phyloP scores from a whole-genome alignment of 768 basidiomycete genomes.

The Tricholoma flavovirens region DNA sequence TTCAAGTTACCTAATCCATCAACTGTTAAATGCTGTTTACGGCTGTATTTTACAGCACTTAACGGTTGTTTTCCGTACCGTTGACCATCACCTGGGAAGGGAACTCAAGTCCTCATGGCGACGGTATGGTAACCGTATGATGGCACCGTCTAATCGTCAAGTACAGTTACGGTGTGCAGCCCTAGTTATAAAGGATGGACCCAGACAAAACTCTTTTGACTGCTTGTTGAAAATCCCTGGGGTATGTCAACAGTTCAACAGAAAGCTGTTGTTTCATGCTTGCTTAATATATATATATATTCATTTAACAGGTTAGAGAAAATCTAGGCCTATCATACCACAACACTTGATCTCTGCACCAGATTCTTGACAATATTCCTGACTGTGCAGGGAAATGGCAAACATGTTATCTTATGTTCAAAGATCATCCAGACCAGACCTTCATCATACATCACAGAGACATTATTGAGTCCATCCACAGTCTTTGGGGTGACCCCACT shows the following conservation, averaged over 20 bases:
- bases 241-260: no score
- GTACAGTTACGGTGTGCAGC: no score
- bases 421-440: constrained; percentile 15
- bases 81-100: no score
- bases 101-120: no score
- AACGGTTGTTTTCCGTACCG: no score
- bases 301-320: constrained; percentile 15
- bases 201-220: constrained; percentile 23
- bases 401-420: constrained; percentile 15
- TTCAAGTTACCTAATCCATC: no score
- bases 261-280: background rate
- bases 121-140: no score
- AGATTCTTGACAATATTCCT: constrained; percentile 24
- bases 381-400: constrained; percentile 2
- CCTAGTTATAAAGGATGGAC: constrained; percentile 19
- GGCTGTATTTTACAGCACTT: no score
- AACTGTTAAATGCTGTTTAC: no score
- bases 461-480: constrained; percentile 29
- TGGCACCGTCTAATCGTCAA: no score
- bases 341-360: constrained; percentile 19
- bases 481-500: constrained; percentile 29
- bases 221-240: no score
- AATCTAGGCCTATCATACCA: constrained; percentile 23
- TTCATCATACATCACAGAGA: constrained; percentile 19
- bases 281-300: background rate